Percentiles rank a stretch among this genome's conserved stretches.
phyloP scores from a whole-genome alignment of 331 rosid species.

The Prunus yedoensis region DNA sequence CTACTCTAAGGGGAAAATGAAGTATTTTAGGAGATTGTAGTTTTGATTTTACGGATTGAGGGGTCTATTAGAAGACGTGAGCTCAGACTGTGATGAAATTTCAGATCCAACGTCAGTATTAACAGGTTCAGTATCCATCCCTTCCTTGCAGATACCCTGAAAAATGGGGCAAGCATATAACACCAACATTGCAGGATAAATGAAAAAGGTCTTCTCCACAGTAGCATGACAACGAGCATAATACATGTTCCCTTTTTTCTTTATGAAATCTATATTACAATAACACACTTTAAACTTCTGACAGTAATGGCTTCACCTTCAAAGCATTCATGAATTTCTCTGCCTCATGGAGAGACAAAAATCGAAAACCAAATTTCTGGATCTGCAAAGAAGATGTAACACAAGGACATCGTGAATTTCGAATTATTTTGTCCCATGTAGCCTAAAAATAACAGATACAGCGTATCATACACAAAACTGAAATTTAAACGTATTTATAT shows the following conservation, averaged over 20 bases:
- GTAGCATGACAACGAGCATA: not conserved
- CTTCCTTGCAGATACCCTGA: slow-evolving; percentile 59
- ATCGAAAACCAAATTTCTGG: slow-evolving; percentile 79
- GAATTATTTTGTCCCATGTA: not conserved
- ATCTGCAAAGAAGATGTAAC: slow-evolving; percentile 40
- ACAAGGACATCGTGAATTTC: slow-evolving; percentile 1
- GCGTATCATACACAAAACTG: not conserved
- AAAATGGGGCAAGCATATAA: slow-evolving; percentile 24
- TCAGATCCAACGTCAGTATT: slow-evolving; percentile 54
- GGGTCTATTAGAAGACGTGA: slow-evolving; percentile 54
- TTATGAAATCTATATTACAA: slow-evolving; percentile 7
- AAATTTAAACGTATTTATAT: not conserved
- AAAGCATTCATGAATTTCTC: slow-evolving; percentile 53
- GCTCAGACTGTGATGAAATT: slow-evolving; percentile 64
- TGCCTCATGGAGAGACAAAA: slow-evolving; percentile 54
- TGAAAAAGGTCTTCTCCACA: not conserved
- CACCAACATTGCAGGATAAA: slow-evolving; percentile 12
- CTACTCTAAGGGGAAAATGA: not conserved
- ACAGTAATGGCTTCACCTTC: slow-evolving; percentile 47
- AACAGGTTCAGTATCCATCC: slow-evolving; percentile 44
- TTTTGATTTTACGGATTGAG: slow-evolving; percentile 37
- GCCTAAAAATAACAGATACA: not conserved
- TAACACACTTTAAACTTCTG: not conserved
- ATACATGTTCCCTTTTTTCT: not conserved
- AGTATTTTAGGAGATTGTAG: not conserved